Conservation (phyloP, 768 basidiomycete genomes). For the Paxillus rubicundulus region DNA sequence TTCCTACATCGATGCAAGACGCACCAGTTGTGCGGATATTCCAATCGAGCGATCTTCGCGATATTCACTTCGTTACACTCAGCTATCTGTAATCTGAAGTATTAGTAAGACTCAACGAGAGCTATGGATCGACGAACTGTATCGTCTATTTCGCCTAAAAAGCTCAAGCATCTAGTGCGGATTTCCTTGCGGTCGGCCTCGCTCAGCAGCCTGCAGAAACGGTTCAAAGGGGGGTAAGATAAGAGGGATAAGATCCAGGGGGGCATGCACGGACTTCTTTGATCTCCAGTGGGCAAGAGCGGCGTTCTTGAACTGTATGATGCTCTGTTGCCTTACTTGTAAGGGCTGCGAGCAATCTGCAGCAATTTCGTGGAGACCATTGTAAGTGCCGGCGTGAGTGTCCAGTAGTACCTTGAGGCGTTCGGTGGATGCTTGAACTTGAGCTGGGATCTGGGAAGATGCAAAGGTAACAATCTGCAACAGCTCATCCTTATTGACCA, state of each 20-base stretch:
- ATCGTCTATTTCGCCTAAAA: conserved; percentile 77
- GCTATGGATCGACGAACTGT: conserved; percentile 46
- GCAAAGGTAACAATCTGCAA: conserved; percentile 64
- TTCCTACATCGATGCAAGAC: conserved; percentile 10
- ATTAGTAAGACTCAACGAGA: conserved; percentile 1
- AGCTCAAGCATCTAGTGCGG: conserved; percentile 57
- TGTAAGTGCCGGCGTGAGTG: conserved; percentile 62
- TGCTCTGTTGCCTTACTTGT: conserved; percentile 71
- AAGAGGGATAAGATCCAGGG: conserved; percentile 6
- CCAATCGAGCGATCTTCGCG: conserved; percentile 72
- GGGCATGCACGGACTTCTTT: conserved; percentile 52
- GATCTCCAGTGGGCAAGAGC: conserved; percentile 75
- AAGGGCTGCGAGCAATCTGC: conserved; percentile 57
- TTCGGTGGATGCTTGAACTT: conserved; percentile 47
- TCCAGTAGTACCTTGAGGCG: conserved; percentile 68
- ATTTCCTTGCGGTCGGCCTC: conserved; percentile 68
- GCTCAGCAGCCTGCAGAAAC: conserved; percentile 53
- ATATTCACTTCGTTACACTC: conserved; percentile 74
- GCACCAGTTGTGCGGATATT: conserved; percentile 75
- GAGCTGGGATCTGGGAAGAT: conserved; percentile 66
- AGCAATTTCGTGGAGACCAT: conserved; percentile 73
- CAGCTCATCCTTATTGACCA: conserved; percentile 61
- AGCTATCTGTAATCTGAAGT: conserved; percentile 49
- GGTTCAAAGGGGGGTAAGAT: conserved; percentile 10
- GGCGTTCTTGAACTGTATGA: conserved; percentile 87